phyloP scores from a whole-genome alignment of 1,284 basidiomycete species.

The Serendipita sp. region DNA sequence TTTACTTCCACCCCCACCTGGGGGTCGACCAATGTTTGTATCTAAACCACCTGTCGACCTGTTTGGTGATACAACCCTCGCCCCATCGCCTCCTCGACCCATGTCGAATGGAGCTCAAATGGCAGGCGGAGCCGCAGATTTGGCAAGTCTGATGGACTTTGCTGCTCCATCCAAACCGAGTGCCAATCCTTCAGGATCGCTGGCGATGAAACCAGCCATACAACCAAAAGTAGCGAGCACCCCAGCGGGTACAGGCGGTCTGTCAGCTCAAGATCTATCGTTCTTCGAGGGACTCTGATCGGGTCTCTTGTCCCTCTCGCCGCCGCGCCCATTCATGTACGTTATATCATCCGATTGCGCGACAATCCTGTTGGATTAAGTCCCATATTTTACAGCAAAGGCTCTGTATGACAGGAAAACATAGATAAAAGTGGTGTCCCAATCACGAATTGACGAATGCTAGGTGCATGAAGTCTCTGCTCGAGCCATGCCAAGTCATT shows the following conservation, averaged over 20 bases:
- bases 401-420: too few species aligned
- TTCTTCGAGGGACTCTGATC: conserved; percentile 45
- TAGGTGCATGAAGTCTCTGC: too few species aligned
- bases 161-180: not conserved
- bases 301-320: too few species aligned
- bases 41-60: not conserved
- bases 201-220: conserved; percentile 7
- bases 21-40: not conserved
- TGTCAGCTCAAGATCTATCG: conserved; percentile 58
- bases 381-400: too few species aligned
- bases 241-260: conserved; percentile 28
- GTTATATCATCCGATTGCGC: too few species aligned
- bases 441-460: too few species aligned
- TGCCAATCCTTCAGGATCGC: conserved; percentile 5
- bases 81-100: not conserved
- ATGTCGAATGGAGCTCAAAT: not conserved
- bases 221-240: conserved; percentile 13
- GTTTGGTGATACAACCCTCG: not conserved
- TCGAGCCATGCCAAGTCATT: not conserved
- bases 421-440: too few species aligned
- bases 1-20: not conserved
- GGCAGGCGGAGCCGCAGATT: not conserved
- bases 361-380: too few species aligned
- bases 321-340: too few species aligned
- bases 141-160: not conserved